Base-by-base conservation (phyloP, 805 yeast genomes). In the Pichia exigua region DNA sequence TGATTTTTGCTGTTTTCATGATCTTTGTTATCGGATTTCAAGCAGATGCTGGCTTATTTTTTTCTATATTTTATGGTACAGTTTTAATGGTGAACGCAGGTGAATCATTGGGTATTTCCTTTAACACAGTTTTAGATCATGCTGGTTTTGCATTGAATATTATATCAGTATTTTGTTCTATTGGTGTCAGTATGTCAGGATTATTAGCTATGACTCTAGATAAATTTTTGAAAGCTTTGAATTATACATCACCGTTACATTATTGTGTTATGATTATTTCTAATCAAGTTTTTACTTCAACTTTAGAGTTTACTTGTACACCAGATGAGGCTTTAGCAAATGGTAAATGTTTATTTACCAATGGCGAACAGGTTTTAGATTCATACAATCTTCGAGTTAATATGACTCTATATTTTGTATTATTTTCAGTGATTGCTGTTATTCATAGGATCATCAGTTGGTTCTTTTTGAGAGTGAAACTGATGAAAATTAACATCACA, bases 101-200 rank as follows among this genome's bases (percentile, higher is more conserved):
- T 38, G 96, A 89, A 64, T 83, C 92, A 8, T 70, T 89, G 32
- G 97, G 96, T 0, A 85, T 89, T 8, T 74, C 86, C 47, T 85
- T 89, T 52, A 87, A 87, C 61, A 82, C 91, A 4, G 58, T 85
- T 0, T 83, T 89, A 60, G 68, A 72, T 46, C 89, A 88, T 59
- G 77, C 88, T 32, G 96, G 96, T 0, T 79, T 88, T 60, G 95
- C 94, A 0, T 82, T 87, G 18, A 87, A 85, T 62, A 67, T 86
- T 3, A 80, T 89, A 38, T 78, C 91, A 0, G 75, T 81, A 10
- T 63, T 85, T 28, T 69, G 86, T 48, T 79, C 88, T 2, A 68
- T 87, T 47, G 94, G 92, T 7, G 79, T 85, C 6, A 79, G 85
- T 58, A 85, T 89, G 94, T 86, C 88, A 1, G 97, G 96, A 4